Conservation (phyloP, 139 green algal species). For the Yamagishiella unicocca region DNA sequence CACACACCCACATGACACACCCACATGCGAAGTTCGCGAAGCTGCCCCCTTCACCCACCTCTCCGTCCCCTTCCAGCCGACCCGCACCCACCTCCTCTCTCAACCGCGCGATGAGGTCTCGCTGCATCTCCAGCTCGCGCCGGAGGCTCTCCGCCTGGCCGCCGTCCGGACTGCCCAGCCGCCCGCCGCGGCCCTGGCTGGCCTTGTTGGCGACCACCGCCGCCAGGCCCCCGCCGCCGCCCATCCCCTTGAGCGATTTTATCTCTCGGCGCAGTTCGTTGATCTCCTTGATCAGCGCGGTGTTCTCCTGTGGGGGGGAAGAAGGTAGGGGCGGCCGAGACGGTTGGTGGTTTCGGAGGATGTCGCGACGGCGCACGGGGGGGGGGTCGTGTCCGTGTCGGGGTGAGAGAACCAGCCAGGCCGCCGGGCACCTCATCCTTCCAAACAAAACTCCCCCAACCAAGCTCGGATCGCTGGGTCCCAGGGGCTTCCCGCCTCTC, state of each 20-base stretch:
- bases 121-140: constrained; percentile 65
- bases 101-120: constrained; percentile 60
- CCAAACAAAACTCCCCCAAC: too few species aligned
- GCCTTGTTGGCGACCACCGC: not conserved
- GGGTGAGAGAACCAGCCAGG: too few species aligned
- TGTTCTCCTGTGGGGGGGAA: constrained; percentile 75
- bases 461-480: too few species aligned
- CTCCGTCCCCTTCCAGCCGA: not conserved
- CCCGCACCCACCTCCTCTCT: constrained; percentile 47
- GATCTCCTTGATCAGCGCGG: constrained; percentile 90
- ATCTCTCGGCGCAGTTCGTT: constrained; percentile 90
- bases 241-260: constrained; percentile 53
- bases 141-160: constrained; percentile 23
- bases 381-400: too few species aligned
- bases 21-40: not conserved
- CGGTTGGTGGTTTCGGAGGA: not conserved
- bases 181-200: not conserved
- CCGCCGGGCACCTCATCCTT: too few species aligned
- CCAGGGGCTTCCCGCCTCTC: too few species aligned
- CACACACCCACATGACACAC: too few species aligned
- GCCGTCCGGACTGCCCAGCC: not conserved
- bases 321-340: not conserved
- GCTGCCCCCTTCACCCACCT: too few species aligned
- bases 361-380: not conserved
- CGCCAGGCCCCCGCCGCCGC: not conserved